Evolutionary conservation across 129 eudicot genomes (phyloP).

Genomic region (Helianthus tuberosus): DNA sequence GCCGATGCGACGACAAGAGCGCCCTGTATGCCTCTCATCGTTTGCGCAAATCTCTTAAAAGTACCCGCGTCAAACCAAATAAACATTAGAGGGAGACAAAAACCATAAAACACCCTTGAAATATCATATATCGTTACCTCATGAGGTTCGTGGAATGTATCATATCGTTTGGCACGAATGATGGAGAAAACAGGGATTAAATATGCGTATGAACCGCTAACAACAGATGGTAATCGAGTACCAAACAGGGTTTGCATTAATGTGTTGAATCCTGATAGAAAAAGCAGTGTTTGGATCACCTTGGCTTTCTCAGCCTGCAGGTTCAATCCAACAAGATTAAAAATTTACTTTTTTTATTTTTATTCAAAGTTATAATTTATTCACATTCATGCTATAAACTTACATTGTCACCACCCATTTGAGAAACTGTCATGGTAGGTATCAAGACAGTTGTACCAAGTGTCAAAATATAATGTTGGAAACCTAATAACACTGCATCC

Average conservation of each 20-base stretch:
- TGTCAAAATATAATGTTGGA: constrained; percentile 70
- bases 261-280: constrained; percentile 69
- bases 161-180: constrained; percentile 49
- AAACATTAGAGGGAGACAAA: neutral
- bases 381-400: constrained; percentile 5
- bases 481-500: constrained; percentile 66
- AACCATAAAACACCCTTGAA: neutral
- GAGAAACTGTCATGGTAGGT: constrained; percentile 65
- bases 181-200: constrained; percentile 56
- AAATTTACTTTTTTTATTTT: neutral
- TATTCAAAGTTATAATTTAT: neutral
- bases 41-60: constrained; percentile 63
- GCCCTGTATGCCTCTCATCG: constrained; percentile 85
- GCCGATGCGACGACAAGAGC: constrained; percentile 68
- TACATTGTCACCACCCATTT: constrained; percentile 90
- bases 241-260: constrained; percentile 73
- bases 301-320: constrained; percentile 68
- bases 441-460: constrained; percentile 67
- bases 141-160: constrained; percentile 34
- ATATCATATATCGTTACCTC: constrained; percentile 31
- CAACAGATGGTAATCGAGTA: constrained; percentile 63
- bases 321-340: constrained; percentile 17
- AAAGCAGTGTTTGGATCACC: constrained; percentile 76
- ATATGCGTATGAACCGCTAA: constrained; percentile 65
- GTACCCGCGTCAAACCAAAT: neutral